Base-by-base conservation (phyloP, 495 filamentous ascomycete genomes). In the Aspergillus hancockii region DNA sequence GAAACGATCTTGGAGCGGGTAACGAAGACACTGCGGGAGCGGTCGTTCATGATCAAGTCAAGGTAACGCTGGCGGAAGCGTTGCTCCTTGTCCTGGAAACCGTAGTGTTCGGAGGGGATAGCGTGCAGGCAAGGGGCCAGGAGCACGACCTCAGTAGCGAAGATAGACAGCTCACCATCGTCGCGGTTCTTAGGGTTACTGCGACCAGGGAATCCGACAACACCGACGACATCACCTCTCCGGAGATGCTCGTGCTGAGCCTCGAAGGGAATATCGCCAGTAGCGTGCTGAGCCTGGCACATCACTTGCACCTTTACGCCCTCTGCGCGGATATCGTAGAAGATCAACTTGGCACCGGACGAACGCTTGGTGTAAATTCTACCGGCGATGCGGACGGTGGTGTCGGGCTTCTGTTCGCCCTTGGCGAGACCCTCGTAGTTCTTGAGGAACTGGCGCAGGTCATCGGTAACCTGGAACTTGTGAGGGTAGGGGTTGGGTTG, bases 31-130 rank as follows among this genome's bases (percentile, higher is more conserved):
- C 94, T 83, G 38, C 90, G 86, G 10, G 87, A 90, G 19, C 76
- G 77, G 64, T 93, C 88, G 77, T 98, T 98, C 87, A 97, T 94
- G 71, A 98, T 95, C 65, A 97, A 74, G 72, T 99, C 94, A 31
- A 99, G 85, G 71, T 96, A 96, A 49, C 93, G 81, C 78, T 97
- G 89, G 63, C 94, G 89, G 76, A 90, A 90, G 58, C 92, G 83
- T 70, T 92, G 90, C 77, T 99, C 94, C 75, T 90, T 88, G 67
- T 98, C 92, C 78, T 93, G 91, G 77, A 97, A 90, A 59, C 94
- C 94, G 70, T 88, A 97, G 75, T 95, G 87, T 65, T 95, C 91
- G 55, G 88, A 87, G 30, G 94, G 94, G 55, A 99, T 84, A 79
- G 93, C 91, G 72, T 96, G 93, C 67, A 99, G 75, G 76, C 93